Evolutionary conservation across 768 basidiomycete species (phyloP).

Genomic region (Tulasnella sp.): DNA sequence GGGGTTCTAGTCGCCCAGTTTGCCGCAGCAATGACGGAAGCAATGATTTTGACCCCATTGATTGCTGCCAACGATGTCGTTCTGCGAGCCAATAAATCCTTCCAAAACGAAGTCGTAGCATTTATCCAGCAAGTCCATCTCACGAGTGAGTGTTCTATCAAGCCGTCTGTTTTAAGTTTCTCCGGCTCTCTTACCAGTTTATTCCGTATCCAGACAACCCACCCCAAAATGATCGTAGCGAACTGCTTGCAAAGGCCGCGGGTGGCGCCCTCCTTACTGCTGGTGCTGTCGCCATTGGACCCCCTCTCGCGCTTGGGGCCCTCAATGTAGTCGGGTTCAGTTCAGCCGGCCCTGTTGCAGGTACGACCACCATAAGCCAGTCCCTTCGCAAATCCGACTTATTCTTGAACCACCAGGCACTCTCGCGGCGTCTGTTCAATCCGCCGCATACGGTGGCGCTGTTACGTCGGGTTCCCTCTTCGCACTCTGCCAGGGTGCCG

Average conservation of each 20-base stretch:
- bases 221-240: no score
- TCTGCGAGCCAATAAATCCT: no score
- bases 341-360: not conserved
- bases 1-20: no score
- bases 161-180: no score
- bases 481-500: not conserved
- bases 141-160: no score
- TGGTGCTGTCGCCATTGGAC: not conserved
- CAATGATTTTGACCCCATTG: no score
- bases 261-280: not conserved
- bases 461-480: not conserved
- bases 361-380: not conserved
- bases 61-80: no score
- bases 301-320: not conserved
- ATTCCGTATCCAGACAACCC: no score
- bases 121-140: no score
- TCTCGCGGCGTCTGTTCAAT: not conserved
- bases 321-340: not conserved
- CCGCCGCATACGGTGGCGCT: not conserved
- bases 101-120: no score
- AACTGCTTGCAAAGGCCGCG: not conserved
- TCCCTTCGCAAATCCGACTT: not conserved
- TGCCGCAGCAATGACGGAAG: no score
- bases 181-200: no score
- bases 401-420: not conserved